A percentile compares a stretch with the other conserved stretches of the same genome.
phyloP scores from a whole-genome alignment of 2,329 filamentous ascomycete genomes.

The Scytalidium sp. region DNA sequence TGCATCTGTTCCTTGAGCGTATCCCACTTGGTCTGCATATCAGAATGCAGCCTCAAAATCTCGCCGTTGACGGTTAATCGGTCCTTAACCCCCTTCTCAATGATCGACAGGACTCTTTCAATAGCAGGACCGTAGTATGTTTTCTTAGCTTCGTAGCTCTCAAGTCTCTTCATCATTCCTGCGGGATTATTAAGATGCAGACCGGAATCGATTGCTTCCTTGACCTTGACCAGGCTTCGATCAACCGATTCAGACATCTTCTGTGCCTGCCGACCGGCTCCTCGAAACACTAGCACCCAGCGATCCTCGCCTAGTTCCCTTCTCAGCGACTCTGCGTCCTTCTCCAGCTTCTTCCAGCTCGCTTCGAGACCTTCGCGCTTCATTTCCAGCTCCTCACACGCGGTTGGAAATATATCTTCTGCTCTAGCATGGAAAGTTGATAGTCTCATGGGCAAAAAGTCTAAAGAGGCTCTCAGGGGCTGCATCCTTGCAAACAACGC shows the following conservation, averaged over 20 bases:
- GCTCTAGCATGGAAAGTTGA: conserved; percentile 82
- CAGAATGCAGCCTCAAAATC: conserved; percentile 79
- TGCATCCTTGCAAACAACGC: conserved; percentile 95
- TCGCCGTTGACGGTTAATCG: conserved; percentile 96
- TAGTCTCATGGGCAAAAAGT: conserved; percentile 93
- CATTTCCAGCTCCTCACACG: conserved; percentile 83
- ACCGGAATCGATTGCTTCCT: conserved; percentile 72
- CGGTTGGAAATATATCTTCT: conserved; percentile 77
- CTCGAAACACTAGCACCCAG: conserved; percentile 94
- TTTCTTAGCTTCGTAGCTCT: conserved; percentile 94
- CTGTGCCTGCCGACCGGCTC: conserved; percentile 84
- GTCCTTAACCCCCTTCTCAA: conserved; percentile 92
- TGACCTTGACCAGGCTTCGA: conserved; percentile 78
- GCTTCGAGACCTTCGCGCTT: conserved; percentile 71
- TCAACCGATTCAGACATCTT: conserved; percentile 98
- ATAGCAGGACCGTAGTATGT: conserved; percentile 92
- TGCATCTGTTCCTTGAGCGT: conserved; percentile 72
- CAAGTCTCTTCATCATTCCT: conserved; percentile 75
- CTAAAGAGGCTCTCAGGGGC: conserved; percentile 84
- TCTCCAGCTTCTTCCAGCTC: conserved; percentile 85
- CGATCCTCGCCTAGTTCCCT: conserved; percentile 92
- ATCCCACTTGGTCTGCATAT: conserved; percentile 81
- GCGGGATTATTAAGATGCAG: conserved; percentile 70
- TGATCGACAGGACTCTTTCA: conserved; percentile 85
- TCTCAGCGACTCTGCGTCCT: conserved; percentile 83